These are phyloP conservation scores for Apiotrichum mycotoxinovorans DNA, from an alignment of 1,284 basidiomycete species.

Conservation along the genomic window DNA sequence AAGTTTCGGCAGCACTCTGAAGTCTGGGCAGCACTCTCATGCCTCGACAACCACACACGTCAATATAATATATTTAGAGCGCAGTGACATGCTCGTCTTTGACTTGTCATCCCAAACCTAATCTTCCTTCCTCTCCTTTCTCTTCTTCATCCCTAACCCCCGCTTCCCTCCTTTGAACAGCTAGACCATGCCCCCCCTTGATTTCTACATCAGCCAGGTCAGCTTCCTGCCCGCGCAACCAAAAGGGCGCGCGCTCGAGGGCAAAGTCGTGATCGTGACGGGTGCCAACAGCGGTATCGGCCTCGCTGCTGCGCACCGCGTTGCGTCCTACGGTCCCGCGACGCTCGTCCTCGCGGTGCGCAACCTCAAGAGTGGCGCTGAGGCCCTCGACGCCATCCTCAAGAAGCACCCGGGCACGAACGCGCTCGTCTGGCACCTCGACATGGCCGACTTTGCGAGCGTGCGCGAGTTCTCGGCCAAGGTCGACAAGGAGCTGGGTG, in stretches of 20 bases:
- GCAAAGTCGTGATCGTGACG: constrained; percentile 24
- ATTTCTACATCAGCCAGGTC: no score
- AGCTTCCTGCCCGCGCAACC: no score
- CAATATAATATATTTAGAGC: no score
- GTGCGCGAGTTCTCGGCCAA: constrained; percentile 13
- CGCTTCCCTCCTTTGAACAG: no score
- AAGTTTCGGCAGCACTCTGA: no score
- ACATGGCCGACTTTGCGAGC: constrained; percentile 11
- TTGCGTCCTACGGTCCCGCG: constrained; percentile 14
- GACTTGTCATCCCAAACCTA: no score
- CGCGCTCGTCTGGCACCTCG: constrained; percentile 19
- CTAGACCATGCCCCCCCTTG: no score
- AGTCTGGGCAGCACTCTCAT: no score
- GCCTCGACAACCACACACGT: no score
- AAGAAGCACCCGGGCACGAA: constrained; percentile 8
- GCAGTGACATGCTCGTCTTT: no score
- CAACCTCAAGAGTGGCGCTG: constrained; percentile 1
- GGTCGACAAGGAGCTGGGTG: not conserved
- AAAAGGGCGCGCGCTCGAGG: not conserved
- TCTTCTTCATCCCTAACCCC: no score
- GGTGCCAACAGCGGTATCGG: constrained; percentile 28
- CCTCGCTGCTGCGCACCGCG: constrained; percentile 14
- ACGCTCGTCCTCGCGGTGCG: constrained; percentile 16
- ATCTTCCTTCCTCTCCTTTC: no score
- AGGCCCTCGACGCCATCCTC: constrained; percentile 8